These are phyloP conservation scores for Atractiella rhizophila DNA, from an alignment of 768 basidiomycete genomes.

Conservation along the genomic window DNA sequence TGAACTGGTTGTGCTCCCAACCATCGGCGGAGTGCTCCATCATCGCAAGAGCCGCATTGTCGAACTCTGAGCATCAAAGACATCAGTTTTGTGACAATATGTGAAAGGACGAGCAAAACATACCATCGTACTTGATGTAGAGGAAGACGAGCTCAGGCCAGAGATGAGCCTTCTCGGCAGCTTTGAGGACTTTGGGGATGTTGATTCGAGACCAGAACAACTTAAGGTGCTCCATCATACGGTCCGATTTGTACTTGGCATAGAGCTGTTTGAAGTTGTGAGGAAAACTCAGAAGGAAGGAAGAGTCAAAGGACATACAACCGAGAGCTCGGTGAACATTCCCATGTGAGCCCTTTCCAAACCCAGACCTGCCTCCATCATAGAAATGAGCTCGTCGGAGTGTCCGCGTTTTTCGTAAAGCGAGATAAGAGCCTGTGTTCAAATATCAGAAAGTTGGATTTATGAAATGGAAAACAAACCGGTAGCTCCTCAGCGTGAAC, in stretches of 20 bases:
- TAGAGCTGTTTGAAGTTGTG: slow-evolving; percentile 2
- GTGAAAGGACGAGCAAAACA: too few species aligned
- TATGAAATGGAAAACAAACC: slow-evolving; percentile 15
- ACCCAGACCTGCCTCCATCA: slow-evolving; percentile 85
- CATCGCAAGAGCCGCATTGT: slow-evolving; percentile 94
- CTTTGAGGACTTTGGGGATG: slow-evolving; percentile 96
- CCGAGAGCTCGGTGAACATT: slow-evolving; percentile 84
- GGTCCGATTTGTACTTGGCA: slow-evolving; percentile 15
- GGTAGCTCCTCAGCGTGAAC: slow-evolving; percentile 43
- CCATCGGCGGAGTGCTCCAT: slow-evolving; percentile 94
- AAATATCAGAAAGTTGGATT: slow-evolving; percentile 6
- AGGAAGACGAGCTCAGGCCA: slow-evolving; percentile 98
- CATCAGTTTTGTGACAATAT: too few species aligned
- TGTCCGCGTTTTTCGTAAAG: slow-evolving; percentile 75
- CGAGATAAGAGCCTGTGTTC: slow-evolving; percentile 38
- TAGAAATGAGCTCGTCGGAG: slow-evolving; percentile 74
- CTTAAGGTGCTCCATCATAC: slow-evolving; percentile 79
- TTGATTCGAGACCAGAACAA: slow-evolving; percentile 42
- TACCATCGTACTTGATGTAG: slow-evolving; percentile 95
- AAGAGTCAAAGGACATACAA: slow-evolving; percentile 38
- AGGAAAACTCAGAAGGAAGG: background rate
- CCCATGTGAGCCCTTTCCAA: slow-evolving; percentile 97
- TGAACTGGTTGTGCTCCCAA: slow-evolving; percentile 99
- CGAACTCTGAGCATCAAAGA: too few species aligned
- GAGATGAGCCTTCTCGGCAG: slow-evolving; percentile 81